Conservation (phyloP, 257 asterid species). For the Penstemon barbatus region DNA sequence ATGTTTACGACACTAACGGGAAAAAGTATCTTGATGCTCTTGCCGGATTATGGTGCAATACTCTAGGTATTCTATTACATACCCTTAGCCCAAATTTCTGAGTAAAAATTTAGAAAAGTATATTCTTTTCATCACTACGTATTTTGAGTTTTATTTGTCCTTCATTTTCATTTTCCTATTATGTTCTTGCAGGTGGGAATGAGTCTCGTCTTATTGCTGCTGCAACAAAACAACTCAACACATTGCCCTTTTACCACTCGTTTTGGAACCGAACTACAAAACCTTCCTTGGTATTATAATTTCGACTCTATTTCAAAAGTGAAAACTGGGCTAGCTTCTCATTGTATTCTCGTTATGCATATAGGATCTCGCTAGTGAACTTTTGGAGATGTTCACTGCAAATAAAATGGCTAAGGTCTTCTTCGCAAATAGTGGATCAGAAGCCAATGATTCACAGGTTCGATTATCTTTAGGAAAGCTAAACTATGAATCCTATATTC, state of each 20-base stretch:
- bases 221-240: slow-evolving; percentile 77
- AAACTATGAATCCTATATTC: background rate
- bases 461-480: slow-evolving; percentile 11
- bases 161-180: too few species aligned
- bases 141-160: too few species aligned
- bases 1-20: slow-evolving; percentile 77
- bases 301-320: background rate
- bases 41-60: slow-evolving; percentile 97
- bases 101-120: too few species aligned
- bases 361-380: slow-evolving; percentile 89
- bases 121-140: too few species aligned
- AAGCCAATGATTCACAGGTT: slow-evolving; percentile 98
- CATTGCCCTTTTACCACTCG: slow-evolving; percentile 92
- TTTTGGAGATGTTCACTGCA: slow-evolving; percentile 73
- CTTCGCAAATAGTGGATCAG: slow-evolving; percentile 95
- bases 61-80: slow-evolving; percentile 52
- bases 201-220: slow-evolving; percentile 93
- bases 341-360: slow-evolving; percentile 21
- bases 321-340: background rate
- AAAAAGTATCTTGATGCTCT: slow-evolving; percentile 84
- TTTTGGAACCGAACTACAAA: slow-evolving; percentile 97
- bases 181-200: slow-evolving; percentile 67
- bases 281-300: slow-evolving; percentile 72
- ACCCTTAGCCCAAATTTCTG: too few species aligned
- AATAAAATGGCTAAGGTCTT: slow-evolving; percentile 78